A percentile compares a stretch with the other conserved stretches of the same genome.
Conservation (phyloP, 225 moss, liverwort and hornwort genomes). For the Polytrichum commune region DNA sequence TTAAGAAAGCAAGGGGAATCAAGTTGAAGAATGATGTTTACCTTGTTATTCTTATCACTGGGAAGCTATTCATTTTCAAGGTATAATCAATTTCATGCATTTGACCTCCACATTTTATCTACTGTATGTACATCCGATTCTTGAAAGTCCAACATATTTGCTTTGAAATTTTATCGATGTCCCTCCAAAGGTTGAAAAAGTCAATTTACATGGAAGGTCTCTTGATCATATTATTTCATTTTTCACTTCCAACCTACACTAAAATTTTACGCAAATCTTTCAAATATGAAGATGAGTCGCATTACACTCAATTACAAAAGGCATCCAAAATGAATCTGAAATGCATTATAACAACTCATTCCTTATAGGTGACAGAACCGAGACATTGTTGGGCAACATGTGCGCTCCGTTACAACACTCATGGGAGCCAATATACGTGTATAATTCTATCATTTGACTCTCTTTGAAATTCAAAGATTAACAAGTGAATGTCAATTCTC, state of each 20-base stretch:
- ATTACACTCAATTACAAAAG: background rate
- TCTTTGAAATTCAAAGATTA: too few relatives aligned
- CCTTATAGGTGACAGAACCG: constrained; percentile 15
- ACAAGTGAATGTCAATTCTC: too few relatives aligned
- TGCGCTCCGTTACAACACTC: constrained; percentile 43
- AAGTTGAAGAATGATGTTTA: constrained; percentile 26
- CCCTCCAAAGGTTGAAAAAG: too few relatives aligned
- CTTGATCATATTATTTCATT: too few relatives aligned
- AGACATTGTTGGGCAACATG: constrained; percentile 44
- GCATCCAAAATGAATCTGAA: background rate
- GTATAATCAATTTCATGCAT: constrained; percentile 1
- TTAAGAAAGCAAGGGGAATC: constrained; percentile 21
- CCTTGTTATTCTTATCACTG: constrained; percentile 33
- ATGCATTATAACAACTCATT: background rate
- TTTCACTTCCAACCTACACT: too few relatives aligned
- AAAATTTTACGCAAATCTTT: too few relatives aligned
- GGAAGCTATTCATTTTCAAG: constrained; percentile 48
- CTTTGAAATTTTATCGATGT: too few relatives aligned
- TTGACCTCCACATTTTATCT: too few relatives aligned
- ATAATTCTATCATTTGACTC: constrained; percentile 2
- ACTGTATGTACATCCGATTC: too few relatives aligned
- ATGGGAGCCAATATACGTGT: constrained; percentile 47
- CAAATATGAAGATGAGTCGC: background rate
- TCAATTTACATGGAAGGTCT: too few relatives aligned
- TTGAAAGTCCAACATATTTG: too few relatives aligned